Conservation (phyloP, 2,329 filamentous ascomycete genomes). For the Ceratocystis albifundus region DNA sequence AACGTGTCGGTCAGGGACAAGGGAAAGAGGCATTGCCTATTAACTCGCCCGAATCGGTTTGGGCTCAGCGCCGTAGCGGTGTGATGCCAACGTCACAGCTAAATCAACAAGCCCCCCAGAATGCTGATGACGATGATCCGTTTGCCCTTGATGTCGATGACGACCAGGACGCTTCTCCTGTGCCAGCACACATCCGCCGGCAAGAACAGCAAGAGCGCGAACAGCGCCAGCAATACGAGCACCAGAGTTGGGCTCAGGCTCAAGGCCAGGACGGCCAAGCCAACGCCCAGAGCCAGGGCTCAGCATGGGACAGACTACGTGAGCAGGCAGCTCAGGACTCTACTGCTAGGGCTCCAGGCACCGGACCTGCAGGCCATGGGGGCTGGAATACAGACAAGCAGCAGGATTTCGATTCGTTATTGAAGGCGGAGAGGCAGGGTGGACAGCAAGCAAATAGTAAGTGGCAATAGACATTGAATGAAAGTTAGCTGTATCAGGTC, state of each 20-base stretch:
- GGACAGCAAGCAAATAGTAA: slow-evolving; percentile 32
- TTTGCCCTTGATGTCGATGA: slow-evolving; percentile 19
- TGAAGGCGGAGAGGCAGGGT: slow-evolving; percentile 36
- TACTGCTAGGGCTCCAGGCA: not conserved
- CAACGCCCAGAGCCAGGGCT: not conserved
- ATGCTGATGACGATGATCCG: slow-evolving; percentile 19
- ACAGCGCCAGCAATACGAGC: slow-evolving; percentile 7
- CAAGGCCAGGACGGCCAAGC: not conserved
- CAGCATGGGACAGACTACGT: slow-evolving; percentile 21
- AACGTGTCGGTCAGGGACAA: slow-evolving; percentile 3
- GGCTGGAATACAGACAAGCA: slow-evolving; percentile 28
- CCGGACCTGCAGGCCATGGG: not conserved
- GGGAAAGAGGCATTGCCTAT: slow-evolving; percentile 7
- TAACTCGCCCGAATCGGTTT: slow-evolving; percentile 17
- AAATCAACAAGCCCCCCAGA: too few relatives aligned
- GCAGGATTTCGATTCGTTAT: slow-evolving; percentile 39
- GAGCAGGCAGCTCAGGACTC: slow-evolving; percentile 6
- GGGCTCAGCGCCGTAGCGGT: slow-evolving; percentile 19
- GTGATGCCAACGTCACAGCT: too few relatives aligned
- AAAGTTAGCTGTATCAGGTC: too few relatives aligned
- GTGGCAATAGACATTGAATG: slow-evolving; percentile 24
- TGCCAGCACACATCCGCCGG: slow-evolving; percentile 22
- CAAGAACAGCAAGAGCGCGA: slow-evolving; percentile 20
- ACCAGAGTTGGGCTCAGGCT: not conserved
- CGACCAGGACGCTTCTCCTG: slow-evolving; percentile 20